Evolutionary conservation across 371 early-diverging fungal species (phyloP).

Genomic region (Aphelidium insulamus): DNA sequence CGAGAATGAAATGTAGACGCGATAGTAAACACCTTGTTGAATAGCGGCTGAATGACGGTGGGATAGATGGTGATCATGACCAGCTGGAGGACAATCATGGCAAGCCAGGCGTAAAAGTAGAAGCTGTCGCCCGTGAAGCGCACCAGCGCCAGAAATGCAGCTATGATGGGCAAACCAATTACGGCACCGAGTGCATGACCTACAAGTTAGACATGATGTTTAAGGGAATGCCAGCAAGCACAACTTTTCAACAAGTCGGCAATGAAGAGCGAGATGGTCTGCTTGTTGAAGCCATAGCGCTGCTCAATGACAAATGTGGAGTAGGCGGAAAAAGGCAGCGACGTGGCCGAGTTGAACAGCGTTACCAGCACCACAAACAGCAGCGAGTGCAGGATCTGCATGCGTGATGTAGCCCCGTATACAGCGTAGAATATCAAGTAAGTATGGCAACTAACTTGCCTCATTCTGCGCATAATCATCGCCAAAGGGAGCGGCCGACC

Average conservation of each 20-base stretch:
- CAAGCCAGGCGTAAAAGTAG: constrained; percentile 68
- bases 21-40: constrained; percentile 96
- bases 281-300: constrained; percentile 93
- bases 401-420: neutral
- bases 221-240: too few relatives aligned
- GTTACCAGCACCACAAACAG: constrained; percentile 41
- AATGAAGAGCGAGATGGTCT: constrained; percentile 56
- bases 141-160: constrained; percentile 65
- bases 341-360: constrained; percentile 32
- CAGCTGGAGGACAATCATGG: constrained; percentile 70
- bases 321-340: constrained; percentile 64
- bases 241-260: constrained; percentile 65
- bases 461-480: neutral
- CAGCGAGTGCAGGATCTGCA: constrained; percentile 61
- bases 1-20: too few relatives aligned
- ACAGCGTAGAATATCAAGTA: neutral
- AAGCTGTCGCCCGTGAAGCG: constrained; percentile 60
- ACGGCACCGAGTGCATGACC: constrained; percentile 32
- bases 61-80: constrained; percentile 80
- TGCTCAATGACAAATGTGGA: constrained; percentile 87
- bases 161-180: constrained; percentile 54
- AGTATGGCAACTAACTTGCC: neutral
- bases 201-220: too few relatives aligned
- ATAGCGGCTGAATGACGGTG: constrained; percentile 86
- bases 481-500: neutral